These are phyloP conservation scores for Trametes hirsuta DNA, from an alignment of 1,284 basidiomycete genomes.

Conservation along the genomic window DNA sequence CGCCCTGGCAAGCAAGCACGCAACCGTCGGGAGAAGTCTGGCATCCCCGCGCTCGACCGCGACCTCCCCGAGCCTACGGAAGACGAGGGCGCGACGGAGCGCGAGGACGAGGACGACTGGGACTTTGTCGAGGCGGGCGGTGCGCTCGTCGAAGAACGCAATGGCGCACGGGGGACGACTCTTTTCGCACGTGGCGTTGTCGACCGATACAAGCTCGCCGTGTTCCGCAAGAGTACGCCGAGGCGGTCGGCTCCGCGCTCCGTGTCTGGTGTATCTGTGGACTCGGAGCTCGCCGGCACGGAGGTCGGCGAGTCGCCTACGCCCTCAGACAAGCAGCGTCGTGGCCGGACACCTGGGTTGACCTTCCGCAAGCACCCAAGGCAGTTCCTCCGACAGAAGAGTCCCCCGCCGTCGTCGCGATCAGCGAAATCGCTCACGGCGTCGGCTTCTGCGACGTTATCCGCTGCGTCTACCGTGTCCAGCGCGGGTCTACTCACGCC, in stretches of 20 bases:
- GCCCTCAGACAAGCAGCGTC: slow-evolving; percentile 58
- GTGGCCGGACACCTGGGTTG: slow-evolving; percentile 65
- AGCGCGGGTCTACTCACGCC: slow-evolving; percentile 57
- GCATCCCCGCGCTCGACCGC: slow-evolving; percentile 73
- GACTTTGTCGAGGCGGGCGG: slow-evolving; percentile 77
- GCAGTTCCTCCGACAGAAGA: slow-evolving; percentile 71
- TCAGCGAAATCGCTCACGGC: slow-evolving; percentile 49
- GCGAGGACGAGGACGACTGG: slow-evolving; percentile 82
- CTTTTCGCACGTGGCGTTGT: slow-evolving; percentile 84
- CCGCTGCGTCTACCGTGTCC: slow-evolving; percentile 47
- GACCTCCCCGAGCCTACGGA: slow-evolving; percentile 64
- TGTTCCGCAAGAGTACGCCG: slow-evolving; percentile 82
- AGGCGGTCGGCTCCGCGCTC: slow-evolving; percentile 45
- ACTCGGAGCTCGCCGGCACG: slow-evolving; percentile 45
- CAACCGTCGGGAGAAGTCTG: slow-evolving; percentile 72
- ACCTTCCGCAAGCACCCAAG: slow-evolving; percentile 73
- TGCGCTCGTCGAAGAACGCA: slow-evolving; percentile 71
- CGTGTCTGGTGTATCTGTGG: slow-evolving; percentile 60
- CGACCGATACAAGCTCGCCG: slow-evolving; percentile 76
- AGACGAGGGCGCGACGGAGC: slow-evolving; percentile 53
- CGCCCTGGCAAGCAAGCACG: slow-evolving; percentile 35
- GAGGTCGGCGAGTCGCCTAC: slow-evolving; percentile 46
- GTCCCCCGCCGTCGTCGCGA: slow-evolving; percentile 61
- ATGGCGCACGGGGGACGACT: slow-evolving; percentile 74
- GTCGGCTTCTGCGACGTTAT: slow-evolving; percentile 51